Base-by-base conservation (phyloP, 495 filamentous ascomycete species). In the Hypoxylon lienhwacheense region DNA sequence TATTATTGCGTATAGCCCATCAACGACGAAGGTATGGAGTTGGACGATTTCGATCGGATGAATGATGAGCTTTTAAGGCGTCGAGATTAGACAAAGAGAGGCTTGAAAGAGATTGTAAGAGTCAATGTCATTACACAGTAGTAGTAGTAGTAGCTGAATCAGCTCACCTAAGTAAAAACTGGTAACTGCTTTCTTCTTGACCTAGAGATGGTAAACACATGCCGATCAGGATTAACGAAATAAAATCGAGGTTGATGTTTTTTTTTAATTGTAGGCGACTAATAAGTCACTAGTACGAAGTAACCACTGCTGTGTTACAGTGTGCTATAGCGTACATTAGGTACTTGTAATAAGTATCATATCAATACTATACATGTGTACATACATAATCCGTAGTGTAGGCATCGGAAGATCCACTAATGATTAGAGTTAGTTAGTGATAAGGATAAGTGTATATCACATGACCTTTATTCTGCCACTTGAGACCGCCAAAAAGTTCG, bases 401-500 rank as follows among this genome's bases (percentile, higher is more conserved):
- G 11, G 10, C 32, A 50, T 39, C 24, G 63, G 15, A 69, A 61
- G 15, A 55, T 47, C 7, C n/a, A n/a, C n/a, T n/a, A n/a, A n/a
- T n/a, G n/a, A n/a, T n/a, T n/a, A n/a, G n/a, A n/a, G n/a, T n/a
- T n/a, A n/a, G n/a, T n/a, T n/a, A 22, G 28, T 20, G 21, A 21
- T 15, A 8, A 29, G 11, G 26, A 32, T 55, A 55, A 41, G 29
- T 20, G 8, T 28, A 20, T 33, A 19, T 61, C 58, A 61, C 58
- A 51, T 61, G 58, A 61, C 22, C 14, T 35, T 8, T 5, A n/a
- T 67, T 67, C 62, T 67, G 65, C 62, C 59, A 5, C 21, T 24
- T 12, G 7, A 14, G 24, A 61, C 63, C 66, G 60, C 65, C 54
- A 62, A 66, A 64, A 66, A 64, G 60, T 66, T 61, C 55, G 45